Conservation (phyloP, 768 basidiomycete genomes). For the Artomyces pyxidatus region DNA sequence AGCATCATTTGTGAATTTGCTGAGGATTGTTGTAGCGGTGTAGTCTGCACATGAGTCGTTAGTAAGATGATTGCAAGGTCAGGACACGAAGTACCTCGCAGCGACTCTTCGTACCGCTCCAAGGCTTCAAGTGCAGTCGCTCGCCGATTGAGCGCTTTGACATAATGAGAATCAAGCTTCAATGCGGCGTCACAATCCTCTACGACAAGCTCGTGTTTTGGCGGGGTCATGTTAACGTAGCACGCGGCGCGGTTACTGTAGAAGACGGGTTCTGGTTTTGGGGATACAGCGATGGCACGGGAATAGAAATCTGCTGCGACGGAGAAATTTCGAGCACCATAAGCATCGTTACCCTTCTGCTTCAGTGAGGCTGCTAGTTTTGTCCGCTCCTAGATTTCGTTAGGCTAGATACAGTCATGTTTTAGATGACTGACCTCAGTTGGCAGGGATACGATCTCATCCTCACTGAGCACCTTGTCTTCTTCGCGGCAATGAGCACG, state of each 20-base stretch:
- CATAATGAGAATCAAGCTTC: constrained; percentile 71
- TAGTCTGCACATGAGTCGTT: constrained; percentile 49
- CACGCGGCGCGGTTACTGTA: constrained; percentile 98
- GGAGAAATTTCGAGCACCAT: constrained; percentile 51
- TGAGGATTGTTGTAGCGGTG: constrained; percentile 93
- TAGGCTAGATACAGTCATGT: not conserved
- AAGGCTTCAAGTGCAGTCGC: constrained; percentile 80
- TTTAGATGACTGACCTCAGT: constrained; percentile 36
- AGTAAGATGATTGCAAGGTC: not conserved
- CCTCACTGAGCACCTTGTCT: constrained; percentile 37
- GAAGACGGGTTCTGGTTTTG: constrained; percentile 84
- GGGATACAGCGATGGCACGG: constrained; percentile 63
- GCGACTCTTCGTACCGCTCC: constrained; percentile 61
- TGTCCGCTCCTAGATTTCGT: constrained; percentile 47
- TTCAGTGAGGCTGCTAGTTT: constrained; percentile 59
- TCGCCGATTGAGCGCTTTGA: constrained; percentile 87
- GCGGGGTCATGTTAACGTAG: constrained; percentile 86
- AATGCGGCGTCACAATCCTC: constrained; percentile 87
- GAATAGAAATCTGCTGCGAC: constrained; percentile 62
- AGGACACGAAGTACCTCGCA: constrained; percentile 51
- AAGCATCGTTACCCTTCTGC: constrained; percentile 62
- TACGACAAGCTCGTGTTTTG: constrained; percentile 75
- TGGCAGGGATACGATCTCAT: constrained; percentile 50
- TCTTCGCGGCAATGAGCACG: constrained; percentile 23
- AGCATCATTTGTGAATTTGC: constrained; percentile 78